These are phyloP conservation scores for Gymnopilus dilepis DNA, from an alignment of 768 basidiomycete genomes.

Conservation along the genomic window DNA sequence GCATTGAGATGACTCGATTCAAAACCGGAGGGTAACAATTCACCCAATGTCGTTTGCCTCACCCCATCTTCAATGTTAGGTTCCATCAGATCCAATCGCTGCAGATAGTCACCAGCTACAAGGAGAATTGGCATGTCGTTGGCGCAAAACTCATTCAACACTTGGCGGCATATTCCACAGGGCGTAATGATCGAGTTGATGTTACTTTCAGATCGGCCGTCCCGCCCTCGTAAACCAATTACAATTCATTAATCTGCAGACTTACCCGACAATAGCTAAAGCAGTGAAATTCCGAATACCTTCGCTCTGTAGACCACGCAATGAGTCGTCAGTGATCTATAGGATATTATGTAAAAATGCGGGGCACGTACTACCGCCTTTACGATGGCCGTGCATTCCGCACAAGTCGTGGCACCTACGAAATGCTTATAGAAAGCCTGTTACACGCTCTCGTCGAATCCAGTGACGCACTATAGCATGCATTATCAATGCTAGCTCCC, in stretches of 20 bases:
- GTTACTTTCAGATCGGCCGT: constrained; percentile 59
- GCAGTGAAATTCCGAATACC: constrained; percentile 72
- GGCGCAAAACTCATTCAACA: constrained; percentile 85
- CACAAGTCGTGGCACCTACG: constrained; percentile 88
- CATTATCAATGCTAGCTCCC: constrained; percentile 94
- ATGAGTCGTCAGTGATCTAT: background rate
- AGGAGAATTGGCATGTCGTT: constrained; percentile 75
- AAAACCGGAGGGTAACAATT: constrained; percentile 84
- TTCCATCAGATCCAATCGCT: constrained; percentile 36
- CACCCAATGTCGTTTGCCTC: constrained; percentile 68
- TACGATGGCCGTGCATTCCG: constrained; percentile 91
- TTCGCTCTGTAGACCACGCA: constrained; percentile 71
- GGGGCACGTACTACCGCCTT: constrained; percentile 92
- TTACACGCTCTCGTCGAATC: background rate
- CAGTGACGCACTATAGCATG: constrained; percentile 72
- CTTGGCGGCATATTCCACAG: constrained; percentile 93
- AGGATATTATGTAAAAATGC: constrained; percentile 19
- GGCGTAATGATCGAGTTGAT: constrained; percentile 73
- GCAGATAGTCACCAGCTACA: constrained; percentile 66
- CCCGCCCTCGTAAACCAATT: too few species aligned
- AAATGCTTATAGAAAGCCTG: background rate
- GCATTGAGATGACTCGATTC: constrained; percentile 52
- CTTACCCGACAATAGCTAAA: constrained; percentile 81
- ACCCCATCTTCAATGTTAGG: constrained; percentile 58
- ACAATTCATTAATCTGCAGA: background rate